phyloP scores from a whole-genome alignment of 2,329 filamentous ascomycete genomes.

The Aspergillus pseudoglaucus region DNA sequence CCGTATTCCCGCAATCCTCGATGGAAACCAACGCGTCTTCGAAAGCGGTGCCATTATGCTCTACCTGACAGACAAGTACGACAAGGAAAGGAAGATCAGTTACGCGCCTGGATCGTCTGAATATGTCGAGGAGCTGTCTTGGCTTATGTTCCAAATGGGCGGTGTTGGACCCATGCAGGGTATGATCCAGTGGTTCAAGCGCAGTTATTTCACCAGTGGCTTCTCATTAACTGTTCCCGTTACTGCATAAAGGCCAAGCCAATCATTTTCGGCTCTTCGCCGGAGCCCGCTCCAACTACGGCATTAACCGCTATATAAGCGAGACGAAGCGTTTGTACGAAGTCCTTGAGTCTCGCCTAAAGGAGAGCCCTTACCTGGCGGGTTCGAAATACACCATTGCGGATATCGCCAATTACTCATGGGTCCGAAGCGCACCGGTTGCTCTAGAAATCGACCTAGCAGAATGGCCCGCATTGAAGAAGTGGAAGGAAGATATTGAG shows the following conservation, averaged over 20 bases:
- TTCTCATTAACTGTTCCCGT: background rate
- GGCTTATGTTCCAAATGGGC: slow-evolving; percentile 43
- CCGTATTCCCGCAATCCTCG: slow-evolving; percentile 42
- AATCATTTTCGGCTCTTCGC: slow-evolving; percentile 45
- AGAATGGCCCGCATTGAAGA: slow-evolving; percentile 26
- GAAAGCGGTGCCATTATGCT: slow-evolving; percentile 43
- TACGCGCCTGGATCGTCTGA: slow-evolving; percentile 38
- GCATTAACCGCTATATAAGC: slow-evolving; percentile 42
- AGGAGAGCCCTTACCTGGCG: slow-evolving; percentile 38
- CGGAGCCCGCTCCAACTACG: slow-evolving; percentile 38
- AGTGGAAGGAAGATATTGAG: slow-evolving; percentile 24
- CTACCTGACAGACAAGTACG: slow-evolving; percentile 41
- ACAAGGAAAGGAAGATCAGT: slow-evolving; percentile 36
- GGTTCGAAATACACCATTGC: slow-evolving; percentile 44
- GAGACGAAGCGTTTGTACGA: slow-evolving; percentile 44
- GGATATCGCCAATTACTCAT: slow-evolving; percentile 42
- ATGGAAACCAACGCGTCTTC: slow-evolving; percentile 36
- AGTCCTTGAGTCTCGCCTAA: slow-evolving; percentile 40
- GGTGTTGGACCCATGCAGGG: slow-evolving; percentile 37
- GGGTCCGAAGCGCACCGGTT: slow-evolving; percentile 27
- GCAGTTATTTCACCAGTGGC: background rate
- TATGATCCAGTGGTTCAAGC: slow-evolving; percentile 3
- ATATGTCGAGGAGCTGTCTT: slow-evolving; percentile 40
- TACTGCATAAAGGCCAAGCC: slow-evolving; percentile 32
- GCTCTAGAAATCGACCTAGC: slow-evolving; percentile 23